Conservation (phyloP, 495 filamentous ascomycete genomes). For the Xylaria grammica region DNA sequence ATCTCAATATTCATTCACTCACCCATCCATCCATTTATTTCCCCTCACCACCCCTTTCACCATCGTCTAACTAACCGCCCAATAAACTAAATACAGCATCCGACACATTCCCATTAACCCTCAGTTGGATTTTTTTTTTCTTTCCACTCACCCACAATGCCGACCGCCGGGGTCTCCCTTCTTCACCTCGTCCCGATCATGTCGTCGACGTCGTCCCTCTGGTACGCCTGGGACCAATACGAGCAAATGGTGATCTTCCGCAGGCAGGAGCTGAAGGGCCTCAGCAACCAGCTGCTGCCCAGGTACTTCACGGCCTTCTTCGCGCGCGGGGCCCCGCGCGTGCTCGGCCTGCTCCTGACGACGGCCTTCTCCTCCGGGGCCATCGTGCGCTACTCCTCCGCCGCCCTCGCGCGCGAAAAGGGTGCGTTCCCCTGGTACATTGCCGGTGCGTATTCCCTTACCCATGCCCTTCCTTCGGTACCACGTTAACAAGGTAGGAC, state of each 20-base stretch:
- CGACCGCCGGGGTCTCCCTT: not conserved
- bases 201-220: constrained; percentile 15
- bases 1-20: too few species aligned
- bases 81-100: too few species aligned
- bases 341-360: constrained; percentile 10
- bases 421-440: constrained; percentile 15
- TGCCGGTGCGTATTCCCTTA: constrained; percentile 1
- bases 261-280: not conserved
- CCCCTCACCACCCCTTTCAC: too few species aligned
- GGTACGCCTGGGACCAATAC: constrained; percentile 23
- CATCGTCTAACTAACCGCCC: too few species aligned
- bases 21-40: too few species aligned
- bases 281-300: constrained; percentile 12
- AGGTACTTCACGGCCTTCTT: constrained; percentile 16
- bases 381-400: not conserved
- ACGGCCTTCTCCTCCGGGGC: constrained; percentile 7
- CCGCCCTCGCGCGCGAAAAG: not conserved
- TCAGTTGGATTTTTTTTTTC: too few species aligned
- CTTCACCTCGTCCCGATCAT: constrained; percentile 11
- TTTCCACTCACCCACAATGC: not conserved
- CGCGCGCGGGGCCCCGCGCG: constrained; percentile 13
- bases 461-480: not conserved
- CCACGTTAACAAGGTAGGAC: not conserved
- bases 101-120: too few species aligned
- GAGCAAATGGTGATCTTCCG: constrained; percentile 16